A percentile compares a stretch with the other conserved stretches of the same genome.
Evolutionary conservation across 371 early-diverging fungal species (phyloP).

Genomic region (Mortierella sp.): DNA sequence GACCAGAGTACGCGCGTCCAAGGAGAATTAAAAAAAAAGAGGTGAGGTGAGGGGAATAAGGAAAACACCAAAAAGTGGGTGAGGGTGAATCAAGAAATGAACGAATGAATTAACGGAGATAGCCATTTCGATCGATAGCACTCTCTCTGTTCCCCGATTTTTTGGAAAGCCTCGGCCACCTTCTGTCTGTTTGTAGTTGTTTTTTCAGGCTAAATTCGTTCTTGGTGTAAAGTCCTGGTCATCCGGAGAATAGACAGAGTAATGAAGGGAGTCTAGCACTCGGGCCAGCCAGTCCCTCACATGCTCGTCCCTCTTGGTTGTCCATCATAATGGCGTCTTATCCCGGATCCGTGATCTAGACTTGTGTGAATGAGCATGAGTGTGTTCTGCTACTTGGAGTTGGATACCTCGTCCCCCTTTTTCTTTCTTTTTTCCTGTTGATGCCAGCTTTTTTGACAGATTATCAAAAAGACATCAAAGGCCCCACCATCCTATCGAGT

Average conservation of each 20-base stretch:
- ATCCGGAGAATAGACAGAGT: not conserved
- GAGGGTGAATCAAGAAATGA: too few relatives aligned
- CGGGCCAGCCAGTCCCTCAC: not conserved
- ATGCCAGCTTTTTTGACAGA: too few relatives aligned
- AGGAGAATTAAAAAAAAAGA: conserved; percentile 1
- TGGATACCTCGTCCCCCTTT: not conserved
- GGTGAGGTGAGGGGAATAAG: not conserved
- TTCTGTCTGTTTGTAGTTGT: too few relatives aligned
- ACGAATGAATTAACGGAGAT: not conserved
- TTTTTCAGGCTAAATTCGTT: not conserved
- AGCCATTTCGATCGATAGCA: not conserved
- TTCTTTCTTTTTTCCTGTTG: too few relatives aligned
- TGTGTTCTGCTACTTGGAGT: not conserved
- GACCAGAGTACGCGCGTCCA: not conserved
- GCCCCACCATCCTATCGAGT: too few relatives aligned
- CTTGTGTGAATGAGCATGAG: not conserved
- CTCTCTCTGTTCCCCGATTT: not conserved
- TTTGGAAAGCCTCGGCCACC: conserved; percentile 6
- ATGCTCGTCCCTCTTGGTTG: not conserved
- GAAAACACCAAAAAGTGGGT: not conserved
- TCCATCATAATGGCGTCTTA: not conserved
- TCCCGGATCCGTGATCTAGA: conserved; percentile 7
- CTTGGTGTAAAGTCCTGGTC: not conserved
- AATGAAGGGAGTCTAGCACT: not conserved
- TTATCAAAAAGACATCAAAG: too few relatives aligned